A percentile compares a stretch with the other conserved stretches of the same genome.
Conservation (phyloP, 352 stramenopile species). For the Pythium utonaiense region DNA sequence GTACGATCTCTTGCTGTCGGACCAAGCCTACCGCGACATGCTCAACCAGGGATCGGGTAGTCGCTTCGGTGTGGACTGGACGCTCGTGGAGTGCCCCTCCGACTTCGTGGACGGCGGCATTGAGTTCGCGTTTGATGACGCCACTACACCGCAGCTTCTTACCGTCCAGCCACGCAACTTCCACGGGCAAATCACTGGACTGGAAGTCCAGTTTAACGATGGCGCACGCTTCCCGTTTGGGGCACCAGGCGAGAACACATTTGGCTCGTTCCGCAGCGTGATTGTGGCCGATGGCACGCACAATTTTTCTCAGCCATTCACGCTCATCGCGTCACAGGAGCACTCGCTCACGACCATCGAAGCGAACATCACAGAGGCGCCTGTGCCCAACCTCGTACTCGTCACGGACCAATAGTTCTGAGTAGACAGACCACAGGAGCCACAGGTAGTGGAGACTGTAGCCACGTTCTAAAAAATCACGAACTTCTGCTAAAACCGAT, state of each 20-base stretch:
- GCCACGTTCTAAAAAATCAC: neutral
- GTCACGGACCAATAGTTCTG: conserved; percentile 20
- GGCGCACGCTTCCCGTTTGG: conserved; percentile 9
- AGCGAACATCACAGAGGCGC: conserved; percentile 15
- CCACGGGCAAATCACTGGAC: conserved; percentile 6
- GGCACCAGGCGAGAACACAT: conserved; percentile 7
- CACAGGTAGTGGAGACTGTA: neutral
- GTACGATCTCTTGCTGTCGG: conserved; percentile 17
- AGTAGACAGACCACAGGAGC: neutral
- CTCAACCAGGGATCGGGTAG: conserved; percentile 20
- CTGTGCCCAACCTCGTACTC: conserved; percentile 11
- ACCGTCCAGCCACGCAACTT: conserved; percentile 28
- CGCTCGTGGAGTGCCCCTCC: conserved; percentile 17
- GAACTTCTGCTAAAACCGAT: no score
- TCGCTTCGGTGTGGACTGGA: conserved; percentile 21
- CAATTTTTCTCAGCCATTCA: conserved; percentile 20
- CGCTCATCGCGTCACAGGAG: conserved; percentile 5
- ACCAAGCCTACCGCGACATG: conserved; percentile 28
- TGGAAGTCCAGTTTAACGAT: conserved; percentile 18
- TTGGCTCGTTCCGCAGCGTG: conserved; percentile 22
- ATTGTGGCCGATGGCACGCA: conserved; percentile 11
- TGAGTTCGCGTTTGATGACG: conserved; percentile 22
- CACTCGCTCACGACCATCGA: conserved; percentile 7
- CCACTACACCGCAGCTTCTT: conserved; percentile 13
- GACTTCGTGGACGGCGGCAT: conserved; percentile 26